Base-by-base conservation (phyloP, 2,329 filamentous ascomycete genomes). In the Diaporthe batatas region DNA sequence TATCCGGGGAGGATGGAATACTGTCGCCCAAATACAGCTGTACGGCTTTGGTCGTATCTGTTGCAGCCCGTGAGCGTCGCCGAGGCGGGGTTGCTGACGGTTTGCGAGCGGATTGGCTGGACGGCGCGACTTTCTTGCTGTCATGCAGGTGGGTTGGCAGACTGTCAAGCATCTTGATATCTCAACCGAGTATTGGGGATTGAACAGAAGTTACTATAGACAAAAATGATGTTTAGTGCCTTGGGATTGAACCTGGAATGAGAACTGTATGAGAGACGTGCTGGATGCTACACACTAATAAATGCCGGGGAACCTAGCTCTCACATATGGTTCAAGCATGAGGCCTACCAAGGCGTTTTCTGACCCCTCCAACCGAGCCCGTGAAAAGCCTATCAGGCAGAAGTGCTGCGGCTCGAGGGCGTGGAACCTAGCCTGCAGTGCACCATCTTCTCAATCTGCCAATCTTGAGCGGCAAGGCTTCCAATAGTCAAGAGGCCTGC, bases 401-500 rank as follows among this genome's bases (percentile, higher is more conserved):
- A 51, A 23, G 47, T 51, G 47, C 47, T 51, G 47, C 47, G 47
- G 47, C n/a, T 51, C n/a, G n/a, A 51, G 47, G 47, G 47, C 47
- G 47, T 23, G 10, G 23, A 23, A 51, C 14, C 4, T n/a, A 51
- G 47, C 47, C n/a, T 51, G n/a, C n/a, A 23, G n/a, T 51, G n/a
- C 47, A 51, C 47, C 47, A 4, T 51, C n/a, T 51, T 51, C 47
- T 11, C 10, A n/a, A 51, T 23, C 47, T 51, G 10, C 47, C n/a
- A 51, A 51, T 51, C n/a, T 10, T 21, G 7, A 8, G n/a, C 47
- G 47, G n/a, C 12, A 51, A 51, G n/a, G 10, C 47, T 51, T 12
- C 47, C 47, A 51, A 51, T 51, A 51, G 47, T 51, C n/a, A 51
- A 51, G n/a, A 51, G n/a, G 47, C n/a, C 47, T 51, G 47, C n/a